Evolutionary conservation across 2,329 filamentous ascomycete genomes (phyloP), one percentile per base, ranked within the genome.

Genomic region (Penicillium sp.): DNA sequence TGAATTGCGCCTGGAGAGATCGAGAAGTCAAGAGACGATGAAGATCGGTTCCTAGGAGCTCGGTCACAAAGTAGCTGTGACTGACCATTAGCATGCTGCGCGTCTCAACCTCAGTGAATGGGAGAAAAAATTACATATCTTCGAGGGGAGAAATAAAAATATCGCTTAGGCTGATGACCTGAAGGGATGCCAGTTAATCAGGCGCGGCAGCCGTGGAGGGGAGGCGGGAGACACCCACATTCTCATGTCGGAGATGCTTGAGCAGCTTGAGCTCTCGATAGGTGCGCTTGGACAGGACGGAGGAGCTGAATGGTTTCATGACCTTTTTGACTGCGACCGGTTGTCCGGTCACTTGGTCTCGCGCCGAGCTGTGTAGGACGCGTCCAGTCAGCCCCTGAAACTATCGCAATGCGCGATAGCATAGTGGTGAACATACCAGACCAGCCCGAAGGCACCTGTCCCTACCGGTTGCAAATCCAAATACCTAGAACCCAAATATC

Each of bases 241-340:
- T 99, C 79, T 99, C 94, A 75, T 99, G 94, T 72, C 88, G 88
- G 58, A 99, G 81, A 72, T 99, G 94, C 82, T 97, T 99, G 70
- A 99, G 82, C 60, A 99, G 85, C 82, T 97, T 99, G 72, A 99
- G 81, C 77, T 99, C 94, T 71, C 94, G 88, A 76, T 97, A 99
- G 64, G 94, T 99, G 72, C 94, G 86, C 82, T 99, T 99, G 55
- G 94, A 94, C 45, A 99, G 83, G 55, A 99, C 94, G 1, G 94
- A 92, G n/a, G 94, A 99, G 83, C 92, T 97, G 79, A 99, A 99
- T 10, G 94, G 94, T 82, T 97, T 99, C 93, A 99, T 97, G 72
- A 99, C 99, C 86, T 99, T 99, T 85, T 99, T 99, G 74, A 99
- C 92, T 56, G 94, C 94, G 58, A 99, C 94, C 77, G 92, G 92